phyloP scores from a whole-genome alignment of 257 asterid genomes.

The Knoxia roxburghii region DNA sequence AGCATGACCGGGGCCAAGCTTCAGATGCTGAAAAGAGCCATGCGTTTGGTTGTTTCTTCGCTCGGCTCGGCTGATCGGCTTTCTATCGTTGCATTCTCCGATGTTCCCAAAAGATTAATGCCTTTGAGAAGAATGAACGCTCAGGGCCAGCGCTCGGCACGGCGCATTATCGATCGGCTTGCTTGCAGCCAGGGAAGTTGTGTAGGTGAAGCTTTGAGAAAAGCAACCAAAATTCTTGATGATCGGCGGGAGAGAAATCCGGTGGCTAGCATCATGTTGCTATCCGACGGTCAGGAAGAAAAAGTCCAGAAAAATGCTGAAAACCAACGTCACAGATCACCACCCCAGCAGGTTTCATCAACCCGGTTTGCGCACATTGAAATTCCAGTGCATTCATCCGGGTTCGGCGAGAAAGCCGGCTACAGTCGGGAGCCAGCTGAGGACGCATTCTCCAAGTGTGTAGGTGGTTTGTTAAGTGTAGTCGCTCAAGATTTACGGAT shows the following conservation, averaged over 20 bases:
- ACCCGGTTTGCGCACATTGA: conserved; percentile 81
- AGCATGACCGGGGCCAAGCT: conserved; percentile 84
- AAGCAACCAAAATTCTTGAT: conserved; percentile 71
- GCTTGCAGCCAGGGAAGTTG: conserved; percentile 56
- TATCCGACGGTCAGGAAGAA: conserved; percentile 75
- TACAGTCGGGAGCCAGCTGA: conserved; percentile 45
- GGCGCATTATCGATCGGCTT: conserved; percentile 56
- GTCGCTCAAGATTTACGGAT: conserved; percentile 69
- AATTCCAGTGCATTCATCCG: conserved; percentile 67
- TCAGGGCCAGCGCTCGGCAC: conserved; percentile 66
- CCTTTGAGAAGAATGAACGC: conserved; percentile 65
- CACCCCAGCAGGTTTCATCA: conserved; percentile 33
- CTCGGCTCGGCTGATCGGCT: conserved; percentile 90
- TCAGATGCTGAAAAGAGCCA: conserved; percentile 83
- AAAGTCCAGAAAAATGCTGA: conserved; percentile 28
- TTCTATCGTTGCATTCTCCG: conserved; percentile 60
- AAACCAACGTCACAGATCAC: conserved; percentile 28
- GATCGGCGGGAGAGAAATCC: conserved; percentile 79
- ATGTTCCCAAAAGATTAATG: conserved; percentile 50
- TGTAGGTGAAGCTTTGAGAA: conserved; percentile 61
- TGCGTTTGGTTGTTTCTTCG: conserved; percentile 78
- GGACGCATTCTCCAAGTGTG: conserved; percentile 78
- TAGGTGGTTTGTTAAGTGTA: conserved; percentile 74
- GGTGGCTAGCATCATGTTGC: conserved; percentile 66
- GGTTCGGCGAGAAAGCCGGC: conserved; percentile 34